Conservation (phyloP, 2,329 filamentous ascomycete species). For the Cadophora luteo-olivacea region DNA sequence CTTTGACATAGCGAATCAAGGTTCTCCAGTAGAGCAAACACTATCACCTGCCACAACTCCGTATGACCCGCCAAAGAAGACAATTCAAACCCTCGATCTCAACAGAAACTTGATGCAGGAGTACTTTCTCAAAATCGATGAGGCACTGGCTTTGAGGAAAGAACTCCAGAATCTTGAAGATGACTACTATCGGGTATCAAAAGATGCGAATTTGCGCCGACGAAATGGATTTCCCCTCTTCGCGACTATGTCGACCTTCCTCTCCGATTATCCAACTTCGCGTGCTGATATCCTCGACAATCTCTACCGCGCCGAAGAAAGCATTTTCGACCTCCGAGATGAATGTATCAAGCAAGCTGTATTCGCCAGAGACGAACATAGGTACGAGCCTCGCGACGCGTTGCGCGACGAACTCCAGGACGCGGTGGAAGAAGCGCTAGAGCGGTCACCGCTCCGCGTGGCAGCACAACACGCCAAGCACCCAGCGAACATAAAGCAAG, state of each 20-base stretch:
- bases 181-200: constrained; percentile 24
- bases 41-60: constrained; percentile 32
- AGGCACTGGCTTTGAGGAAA: constrained; percentile 29
- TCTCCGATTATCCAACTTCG: constrained; percentile 30
- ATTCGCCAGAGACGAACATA: constrained; percentile 33
- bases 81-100: constrained; percentile 16
- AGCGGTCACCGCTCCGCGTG: constrained; percentile 32
- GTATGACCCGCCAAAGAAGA: constrained; percentile 20
- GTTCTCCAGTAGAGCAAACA: constrained; percentile 25
- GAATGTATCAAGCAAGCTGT: constrained; percentile 32
- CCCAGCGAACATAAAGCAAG: constrained; percentile 20
- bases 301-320: constrained; percentile 31
- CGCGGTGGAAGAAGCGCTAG: constrained; percentile 31
- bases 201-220: constrained; percentile 29
- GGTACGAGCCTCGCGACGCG: constrained; percentile 34
- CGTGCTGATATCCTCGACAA: constrained; percentile 29
- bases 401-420: constrained; percentile 37
- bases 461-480: constrained; percentile 25
- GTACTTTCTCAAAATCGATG: constrained; percentile 28
- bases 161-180: constrained; percentile 32
- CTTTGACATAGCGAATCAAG: constrained; percentile 8
- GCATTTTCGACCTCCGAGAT: constrained; percentile 31
- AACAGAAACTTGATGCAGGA: constrained; percentile 26
- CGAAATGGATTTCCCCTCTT: constrained; percentile 28
- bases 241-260: constrained; percentile 26